Evolutionary conservation across 2,329 filamentous ascomycete genomes (phyloP).

Genomic region (Sodiomyces alkalinus): DNA sequence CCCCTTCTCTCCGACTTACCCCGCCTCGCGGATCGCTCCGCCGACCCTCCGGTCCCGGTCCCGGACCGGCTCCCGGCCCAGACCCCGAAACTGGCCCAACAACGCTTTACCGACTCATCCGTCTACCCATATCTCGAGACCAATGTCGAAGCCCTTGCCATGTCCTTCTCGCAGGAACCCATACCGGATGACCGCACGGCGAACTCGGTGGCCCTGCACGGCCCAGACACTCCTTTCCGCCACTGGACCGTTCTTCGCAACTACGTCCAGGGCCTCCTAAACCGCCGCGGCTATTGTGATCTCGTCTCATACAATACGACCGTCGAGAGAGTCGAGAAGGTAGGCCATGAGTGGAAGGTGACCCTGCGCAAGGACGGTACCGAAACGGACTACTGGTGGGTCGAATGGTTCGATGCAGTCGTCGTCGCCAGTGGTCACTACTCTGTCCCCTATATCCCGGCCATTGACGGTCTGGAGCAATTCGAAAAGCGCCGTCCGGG

Average conservation of each 20-base stretch:
- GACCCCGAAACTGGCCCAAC: constrained; percentile 23
- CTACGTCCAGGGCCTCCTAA: constrained; percentile 37
- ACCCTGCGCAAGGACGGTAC: constrained; percentile 27
- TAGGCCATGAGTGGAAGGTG: constrained; percentile 33
- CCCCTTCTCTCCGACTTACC: constrained; percentile 27
- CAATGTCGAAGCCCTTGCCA: constrained; percentile 42
- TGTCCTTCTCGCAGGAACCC: constrained; percentile 44
- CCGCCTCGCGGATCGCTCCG: constrained; percentile 29
- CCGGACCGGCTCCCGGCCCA: constrained; percentile 31
- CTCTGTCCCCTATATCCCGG: constrained; percentile 39
- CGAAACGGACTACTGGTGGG: constrained; percentile 42
- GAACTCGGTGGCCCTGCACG: constrained; percentile 25
- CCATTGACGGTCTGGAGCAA: constrained; percentile 30
- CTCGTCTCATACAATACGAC: constrained; percentile 41
- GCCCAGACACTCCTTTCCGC: constrained; percentile 43
- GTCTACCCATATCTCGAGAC: constrained; percentile 51
- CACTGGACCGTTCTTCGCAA: constrained; percentile 40
- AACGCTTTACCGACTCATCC: constrained; percentile 40
- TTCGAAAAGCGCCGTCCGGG: constrained; percentile 29
- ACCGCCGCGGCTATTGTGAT: constrained; percentile 36
- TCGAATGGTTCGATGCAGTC: constrained; percentile 45
- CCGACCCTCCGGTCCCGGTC: constrained; percentile 30
- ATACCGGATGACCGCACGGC: constrained; percentile 25
- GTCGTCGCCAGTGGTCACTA: constrained; percentile 47
- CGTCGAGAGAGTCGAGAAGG: constrained; percentile 41